Evolutionary conservation across 108 stramenopile genomes (phyloP), one percentile per base, ranked within the genome.

Genomic region (Pseudonitzschia multistriata): DNA sequence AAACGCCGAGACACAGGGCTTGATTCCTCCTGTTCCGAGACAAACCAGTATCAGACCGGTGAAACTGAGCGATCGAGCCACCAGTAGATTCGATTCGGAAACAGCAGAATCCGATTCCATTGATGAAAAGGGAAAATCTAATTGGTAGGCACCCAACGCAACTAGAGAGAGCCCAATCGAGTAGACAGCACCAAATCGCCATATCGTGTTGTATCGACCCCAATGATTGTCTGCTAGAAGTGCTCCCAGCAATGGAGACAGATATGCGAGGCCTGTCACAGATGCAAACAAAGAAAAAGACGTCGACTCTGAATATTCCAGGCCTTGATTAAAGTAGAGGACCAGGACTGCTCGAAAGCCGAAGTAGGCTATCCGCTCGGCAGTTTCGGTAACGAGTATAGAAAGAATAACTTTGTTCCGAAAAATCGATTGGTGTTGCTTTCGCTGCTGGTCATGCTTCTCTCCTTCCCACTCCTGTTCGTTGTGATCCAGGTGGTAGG

Each of bases 11-110:
- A 89, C 88, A 66, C 88, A 89, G 36, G 88, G 88, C 62, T 89
- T 89, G 81, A 89, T 89, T 30, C 88, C 88, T n/a, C 88, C 88
- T 2, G 88, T 86, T 33, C 88, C 88, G 11, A 81, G 30, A 52
- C 85, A 86, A 10, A 83, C 62, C 19, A 85, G 61, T 29, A 81
- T 62, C 21, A 89, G 71, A 30, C 85, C 88, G 4, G 76, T 22
- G 48, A 81, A 79, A 27, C 73, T 78, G 24, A 76, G 21, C 11
- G 31, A 5, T 19, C 73, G 68, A 28, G 68, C 37, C 2, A 67
- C 3, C 6, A 1, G 10, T 37, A 83, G 40, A 35, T 49, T 57
- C 0, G 33, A 10, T 13, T 22, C 29, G 29, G 30, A 21, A 25
- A 57, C 0, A 37, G 15, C 59, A 37, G 5, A 37, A 47, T 42